These are phyloP conservation scores for Zymoseptoria passerinii DNA, from an alignment of 2,329 filamentous ascomycete genomes.

Conservation along the genomic window DNA sequence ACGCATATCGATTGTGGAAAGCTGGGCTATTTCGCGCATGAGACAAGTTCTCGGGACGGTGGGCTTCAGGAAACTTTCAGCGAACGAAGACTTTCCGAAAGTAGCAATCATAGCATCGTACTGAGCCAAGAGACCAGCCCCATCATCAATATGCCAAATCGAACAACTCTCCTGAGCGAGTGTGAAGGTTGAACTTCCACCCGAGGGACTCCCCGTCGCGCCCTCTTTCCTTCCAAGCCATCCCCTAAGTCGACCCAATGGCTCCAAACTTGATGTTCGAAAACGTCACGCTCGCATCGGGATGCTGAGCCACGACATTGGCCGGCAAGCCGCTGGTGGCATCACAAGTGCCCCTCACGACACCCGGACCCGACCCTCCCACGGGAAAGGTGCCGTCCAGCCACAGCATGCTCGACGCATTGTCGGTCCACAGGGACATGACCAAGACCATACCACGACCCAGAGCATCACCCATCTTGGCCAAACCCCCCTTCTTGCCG, in stretches of 20 bases:
- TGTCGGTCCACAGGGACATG: slow-evolving; percentile 59
- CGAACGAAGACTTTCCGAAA: neutral
- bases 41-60: no score
- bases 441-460: slow-evolving; percentile 55
- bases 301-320: neutral
- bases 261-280: slow-evolving; percentile 1
- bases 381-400: slow-evolving; percentile 45
- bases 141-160: neutral
- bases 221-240: neutral
- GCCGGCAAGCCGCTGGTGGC: neutral
- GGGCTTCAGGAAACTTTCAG: no score
- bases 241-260: neutral
- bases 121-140: neutral
- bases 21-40: no score
- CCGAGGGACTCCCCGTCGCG: neutral
- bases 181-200: neutral
- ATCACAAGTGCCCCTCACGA: slow-evolving; percentile 13
- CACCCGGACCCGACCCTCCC: slow-evolving; percentile 8
- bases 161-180: neutral
- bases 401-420: slow-evolving; percentile 64
- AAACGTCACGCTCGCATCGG: neutral
- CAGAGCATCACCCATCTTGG: slow-evolving; percentile 48
- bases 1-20: no score
- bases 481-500: slow-evolving; percentile 47
- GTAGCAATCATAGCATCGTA: neutral